These are phyloP conservation scores for Stachybotrys chartarum DNA, from an alignment of 2,329 filamentous ascomycete species.

Conservation along the genomic window DNA sequence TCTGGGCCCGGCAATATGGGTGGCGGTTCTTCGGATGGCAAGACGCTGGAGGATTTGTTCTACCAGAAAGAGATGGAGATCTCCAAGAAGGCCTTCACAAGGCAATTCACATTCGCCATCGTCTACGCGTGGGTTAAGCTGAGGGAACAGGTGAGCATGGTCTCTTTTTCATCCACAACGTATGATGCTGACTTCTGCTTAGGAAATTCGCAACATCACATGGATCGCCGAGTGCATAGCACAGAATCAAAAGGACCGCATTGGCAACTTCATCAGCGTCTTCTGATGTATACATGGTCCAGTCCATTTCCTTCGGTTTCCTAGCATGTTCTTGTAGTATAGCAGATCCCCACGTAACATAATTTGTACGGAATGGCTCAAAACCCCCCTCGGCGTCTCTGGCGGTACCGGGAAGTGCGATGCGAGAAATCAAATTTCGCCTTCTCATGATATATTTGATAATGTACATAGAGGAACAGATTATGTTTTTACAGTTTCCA, in stretches of 20 bases:
- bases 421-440: slow-evolving; percentile 12
- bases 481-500: slow-evolving; percentile 17
- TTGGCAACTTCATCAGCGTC: slow-evolving; percentile 97
- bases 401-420: slow-evolving; percentile 5
- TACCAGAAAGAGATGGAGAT: slow-evolving; percentile 99
- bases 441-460: slow-evolving; percentile 23
- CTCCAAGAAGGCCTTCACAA: slow-evolving; percentile 88
- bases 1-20: slow-evolving; percentile 77
- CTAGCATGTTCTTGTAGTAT: slow-evolving; percentile 35
- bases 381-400: slow-evolving; percentile 22
- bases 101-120: slow-evolving; percentile 90
- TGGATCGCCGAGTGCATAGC: slow-evolving; percentile 99
- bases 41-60: slow-evolving; percentile 94
- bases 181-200: slow-evolving; percentile 19
- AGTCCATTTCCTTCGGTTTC: slow-evolving; percentile 12
- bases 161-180: not conserved
- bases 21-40: slow-evolving; percentile 71
- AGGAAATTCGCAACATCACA: slow-evolving; percentile 99
- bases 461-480: slow-evolving; percentile 44
- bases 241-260: slow-evolving; percentile 98
- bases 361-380: slow-evolving; percentile 25
- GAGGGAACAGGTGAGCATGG: slow-evolving; percentile 74
- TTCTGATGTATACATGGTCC: slow-evolving; percentile 50
- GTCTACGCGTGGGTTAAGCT: slow-evolving; percentile 98
- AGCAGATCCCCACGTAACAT: slow-evolving; percentile 23